Evolutionary conservation across 2,329 filamentous ascomycete genomes (phyloP), one percentile per base, ranked within the genome.

Genomic region (Aspergillus oerlinghausenensis): DNA sequence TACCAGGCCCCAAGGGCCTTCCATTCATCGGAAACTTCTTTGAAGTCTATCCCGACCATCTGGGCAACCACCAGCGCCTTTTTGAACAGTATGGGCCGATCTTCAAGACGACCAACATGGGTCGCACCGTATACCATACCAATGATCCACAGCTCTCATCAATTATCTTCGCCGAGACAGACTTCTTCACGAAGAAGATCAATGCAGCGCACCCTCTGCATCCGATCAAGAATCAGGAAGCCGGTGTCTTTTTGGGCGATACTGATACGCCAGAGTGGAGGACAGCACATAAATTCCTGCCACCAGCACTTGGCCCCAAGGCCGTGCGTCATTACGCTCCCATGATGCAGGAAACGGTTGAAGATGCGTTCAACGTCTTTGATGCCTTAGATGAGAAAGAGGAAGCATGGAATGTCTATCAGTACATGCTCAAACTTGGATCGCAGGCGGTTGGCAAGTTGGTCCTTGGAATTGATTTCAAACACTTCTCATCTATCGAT

Each of bases 281-380:
- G 40, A 53, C 77, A 0, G 78, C 80, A 0, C 85, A 87, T 73
- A 87, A 87, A 65, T 87, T 86, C 67, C 61, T 87, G 0, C 82
- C 84, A 0, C 83, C 84, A 0, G 80, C 82, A 0, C 72, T 87
- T 10, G 79, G 79, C 0, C 83, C 84, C 29, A 85, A 84, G 64
- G 84, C 84, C 0, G 82, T 87, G 4, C 74, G 80, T 1, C 84
- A 86, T 61, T 86, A 87, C 58, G 78, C 82, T 0, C 82, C 84
- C 0, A 78, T 76, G 0, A 86, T 87, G 82, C 82, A 85, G 60
- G 67, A 75, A 49, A 80, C 79, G 0, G 75, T 83, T 2, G 78
- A 84, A 60, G 72, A 79, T 17, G 68, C 80, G 0, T 85, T 81
- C 64, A 73, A 71, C 3, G 73, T 79, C 1, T 78, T 79, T 50